Conservation (phyloP, 2,329 filamentous ascomycete species). For the Cercospora sojina region DNA sequence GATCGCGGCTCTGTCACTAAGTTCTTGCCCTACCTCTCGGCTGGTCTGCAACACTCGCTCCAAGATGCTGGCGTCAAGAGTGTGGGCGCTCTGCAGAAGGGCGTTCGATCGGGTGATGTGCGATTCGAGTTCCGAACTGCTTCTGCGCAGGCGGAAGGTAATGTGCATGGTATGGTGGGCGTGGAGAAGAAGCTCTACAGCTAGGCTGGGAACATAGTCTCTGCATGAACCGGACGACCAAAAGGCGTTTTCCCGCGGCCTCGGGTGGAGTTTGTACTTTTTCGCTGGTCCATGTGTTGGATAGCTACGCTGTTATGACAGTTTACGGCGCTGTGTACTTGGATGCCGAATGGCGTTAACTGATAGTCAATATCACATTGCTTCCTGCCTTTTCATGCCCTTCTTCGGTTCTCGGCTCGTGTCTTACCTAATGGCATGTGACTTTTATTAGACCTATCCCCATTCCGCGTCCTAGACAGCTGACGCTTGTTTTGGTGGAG, state of each 20-base stretch:
- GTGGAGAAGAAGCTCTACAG: conserved; percentile 98
- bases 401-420: not conserved
- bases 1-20: conserved; percentile 83
- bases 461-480: not conserved
- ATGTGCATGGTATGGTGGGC: conserved; percentile 93
- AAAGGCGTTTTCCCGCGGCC: conserved; percentile 1
- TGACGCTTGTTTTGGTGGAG: not conserved
- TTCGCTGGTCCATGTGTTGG: not conserved
- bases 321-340: not conserved
- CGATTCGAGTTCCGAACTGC: conserved; percentile 93
- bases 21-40: conserved; percentile 93
- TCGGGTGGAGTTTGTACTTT: not conserved
- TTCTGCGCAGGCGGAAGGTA: conserved; percentile 93
- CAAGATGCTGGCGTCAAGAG: conserved; percentile 91
- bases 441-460: not conserved
- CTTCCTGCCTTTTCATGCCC: not conserved
- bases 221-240: not conserved
- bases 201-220: not conserved
- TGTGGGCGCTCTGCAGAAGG: conserved; percentile 71
- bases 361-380: not conserved
- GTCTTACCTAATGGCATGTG: not conserved
- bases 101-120: conserved; percentile 70
- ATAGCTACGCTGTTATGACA: not conserved
- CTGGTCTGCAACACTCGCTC: conserved; percentile 94
- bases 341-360: not conserved